Evolutionary conservation across 768 basidiomycete species (phyloP), one percentile per base, ranked within the genome.

Genomic region (Tulasnella sp.): DNA sequence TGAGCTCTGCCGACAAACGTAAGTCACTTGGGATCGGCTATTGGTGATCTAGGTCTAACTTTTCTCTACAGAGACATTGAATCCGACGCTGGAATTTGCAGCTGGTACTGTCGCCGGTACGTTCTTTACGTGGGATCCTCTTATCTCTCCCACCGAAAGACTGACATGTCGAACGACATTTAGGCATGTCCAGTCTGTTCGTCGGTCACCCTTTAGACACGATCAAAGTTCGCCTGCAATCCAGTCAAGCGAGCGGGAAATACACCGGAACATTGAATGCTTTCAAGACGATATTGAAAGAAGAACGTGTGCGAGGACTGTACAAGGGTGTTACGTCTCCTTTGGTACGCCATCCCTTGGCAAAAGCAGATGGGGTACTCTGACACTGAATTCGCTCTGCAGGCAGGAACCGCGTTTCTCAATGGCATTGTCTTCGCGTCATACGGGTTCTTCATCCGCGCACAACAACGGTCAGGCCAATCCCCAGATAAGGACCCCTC

Each of bases 381-480:
- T 72, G 42, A 59, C 42, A 41, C 59, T 40, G 52, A 0, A 37
- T 72, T 65, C 66, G 32, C 52, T 41, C 9, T 1, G 37, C 74
- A 92, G 91, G 84, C 86, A 1, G 86, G 88, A 2, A 85, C 86
- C 29, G 90, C 91, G 0, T 81, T 90, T 1, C 85, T 93, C 83
- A 97, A 95, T 77, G 93, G 94, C 14, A 82, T 94, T 17, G 87
- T 95, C 3, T 96, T 97, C 79, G 86, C 92, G 0, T 88, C 89
- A 0, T 96, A 96, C 81, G 87, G 89, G 26, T 87, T 90, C 77
- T 84, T 95, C 68, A 86, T 94, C 82, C 86, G 87, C 64, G 73
- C 86, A 0, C 91, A 94, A 77, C 42, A 36, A 35, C 81, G 88
- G 5, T 81, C 84, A 1, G 77, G 79, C 64, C 52, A 59, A 29